Conservation (phyloP, 2,329 filamentous ascomycete genomes). For the Zasmidium angulare region DNA sequence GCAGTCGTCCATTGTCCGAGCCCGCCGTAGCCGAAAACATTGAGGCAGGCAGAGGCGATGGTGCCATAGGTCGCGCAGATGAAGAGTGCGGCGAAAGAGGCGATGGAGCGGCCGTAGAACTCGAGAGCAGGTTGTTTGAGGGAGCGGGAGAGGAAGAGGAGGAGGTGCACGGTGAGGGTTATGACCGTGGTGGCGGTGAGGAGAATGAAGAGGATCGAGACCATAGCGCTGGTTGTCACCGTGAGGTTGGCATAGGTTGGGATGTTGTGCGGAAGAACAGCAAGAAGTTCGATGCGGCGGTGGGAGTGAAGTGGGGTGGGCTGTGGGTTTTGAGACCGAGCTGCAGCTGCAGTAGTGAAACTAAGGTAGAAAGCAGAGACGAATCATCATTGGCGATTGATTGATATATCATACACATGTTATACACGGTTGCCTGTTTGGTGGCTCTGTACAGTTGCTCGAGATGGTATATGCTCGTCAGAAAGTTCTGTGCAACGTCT, state of each 20-base stretch:
- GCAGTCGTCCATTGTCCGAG: slow-evolving; percentile 83
- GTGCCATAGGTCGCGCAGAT: slow-evolving; percentile 69
- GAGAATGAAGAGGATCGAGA: slow-evolving; percentile 29
- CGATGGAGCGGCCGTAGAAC: slow-evolving; percentile 65
- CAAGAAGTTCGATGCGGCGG: background rate
- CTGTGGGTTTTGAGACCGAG: slow-evolving; percentile 3
- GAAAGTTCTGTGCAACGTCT: too few species aligned
- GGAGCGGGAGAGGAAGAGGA: slow-evolving; percentile 35
- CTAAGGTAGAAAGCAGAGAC: background rate
- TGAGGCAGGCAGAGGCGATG: slow-evolving; percentile 68
- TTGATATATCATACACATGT: background rate
- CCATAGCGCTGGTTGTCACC: slow-evolving; percentile 17
- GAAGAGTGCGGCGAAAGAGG: slow-evolving; percentile 42
- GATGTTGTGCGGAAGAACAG: background rate
- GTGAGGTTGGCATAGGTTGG: background rate
- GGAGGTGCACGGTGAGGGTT: slow-evolving; percentile 35
- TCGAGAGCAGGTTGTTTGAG: slow-evolving; percentile 40
- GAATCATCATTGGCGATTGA: background rate
- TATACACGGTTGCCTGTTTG: background rate
- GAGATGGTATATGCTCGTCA: too few species aligned
- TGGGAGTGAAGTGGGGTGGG: slow-evolving; percentile 7
- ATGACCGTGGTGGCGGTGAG: slow-evolving; percentile 28
- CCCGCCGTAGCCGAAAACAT: slow-evolving; percentile 68
- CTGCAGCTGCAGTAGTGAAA: background rate
- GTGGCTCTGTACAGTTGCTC: background rate